Evolutionary conservation across 495 filamentous ascomycete genomes (phyloP).

Genomic region (Tuber borchii): DNA sequence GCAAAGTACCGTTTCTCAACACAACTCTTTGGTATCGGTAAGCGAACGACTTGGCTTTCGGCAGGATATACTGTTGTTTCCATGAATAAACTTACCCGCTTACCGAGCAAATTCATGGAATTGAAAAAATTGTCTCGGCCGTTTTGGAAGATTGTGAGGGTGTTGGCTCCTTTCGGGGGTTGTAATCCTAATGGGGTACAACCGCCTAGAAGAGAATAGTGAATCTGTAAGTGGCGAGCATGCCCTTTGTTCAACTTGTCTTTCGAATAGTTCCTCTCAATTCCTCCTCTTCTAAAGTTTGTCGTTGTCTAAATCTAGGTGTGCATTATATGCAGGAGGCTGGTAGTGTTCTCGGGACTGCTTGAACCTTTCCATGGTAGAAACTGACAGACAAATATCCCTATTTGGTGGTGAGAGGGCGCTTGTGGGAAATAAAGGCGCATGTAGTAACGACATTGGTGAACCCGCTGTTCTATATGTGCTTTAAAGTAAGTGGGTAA

Average conservation of each 20-base stretch:
- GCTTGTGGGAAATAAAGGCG: neutral
- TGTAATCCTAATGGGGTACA: too few relatives aligned
- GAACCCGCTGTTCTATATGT: neutral
- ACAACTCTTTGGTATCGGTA: neutral
- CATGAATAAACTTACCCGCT: neutral
- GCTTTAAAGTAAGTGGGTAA: neutral
- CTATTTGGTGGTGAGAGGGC: neutral
- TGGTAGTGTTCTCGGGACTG: neutral
- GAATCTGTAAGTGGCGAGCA: neutral
- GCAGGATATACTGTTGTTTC: neutral
- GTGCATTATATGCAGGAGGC: neutral
- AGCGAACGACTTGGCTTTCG: neutral
- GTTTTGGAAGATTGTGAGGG: neutral
- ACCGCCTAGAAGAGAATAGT: neutral
- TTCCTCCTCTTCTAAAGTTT: neutral
- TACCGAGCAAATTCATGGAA: neutral
- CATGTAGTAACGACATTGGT: neutral
- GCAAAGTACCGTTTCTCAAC: too few relatives aligned
- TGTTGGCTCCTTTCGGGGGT: neutral
- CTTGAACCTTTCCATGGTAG: neutral
- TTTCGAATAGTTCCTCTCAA: neutral
- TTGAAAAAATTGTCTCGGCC: neutral
- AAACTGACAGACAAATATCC: neutral
- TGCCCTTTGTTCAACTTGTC: neutral
- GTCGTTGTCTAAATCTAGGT: neutral